These are phyloP conservation scores for Phytophthora ramorum DNA, from an alignment of 352 stramenopile genomes.

Conservation along the genomic window DNA sequence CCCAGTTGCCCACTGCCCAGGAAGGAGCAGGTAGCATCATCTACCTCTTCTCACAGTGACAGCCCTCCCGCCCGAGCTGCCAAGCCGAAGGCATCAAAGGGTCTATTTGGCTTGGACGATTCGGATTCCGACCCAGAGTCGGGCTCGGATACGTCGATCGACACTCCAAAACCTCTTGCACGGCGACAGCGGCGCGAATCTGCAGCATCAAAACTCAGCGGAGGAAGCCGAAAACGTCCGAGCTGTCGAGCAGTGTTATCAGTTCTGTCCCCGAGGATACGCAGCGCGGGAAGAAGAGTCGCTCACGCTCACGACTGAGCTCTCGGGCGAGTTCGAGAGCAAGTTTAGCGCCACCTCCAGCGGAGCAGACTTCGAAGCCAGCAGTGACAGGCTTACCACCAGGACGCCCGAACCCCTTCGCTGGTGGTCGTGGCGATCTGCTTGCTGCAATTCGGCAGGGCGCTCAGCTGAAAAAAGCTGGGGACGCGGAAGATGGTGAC, in stretches of 20 bases:
- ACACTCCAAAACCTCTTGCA: slow-evolving; percentile 30
- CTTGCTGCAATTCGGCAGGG: slow-evolving; percentile 82
- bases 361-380: slow-evolving; percentile 23
- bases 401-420: slow-evolving; percentile 71
- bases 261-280: slow-evolving; percentile 16
- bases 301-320: slow-evolving; percentile 36
- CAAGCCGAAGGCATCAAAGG: slow-evolving; percentile 38
- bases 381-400: slow-evolving; percentile 56
- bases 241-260: slow-evolving; percentile 37
- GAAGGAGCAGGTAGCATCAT: slow-evolving; percentile 16
- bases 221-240: slow-evolving; percentile 30
- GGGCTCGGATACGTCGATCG: slow-evolving; percentile 54
- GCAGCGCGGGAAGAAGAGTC: slow-evolving; percentile 31
- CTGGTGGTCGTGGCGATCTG: slow-evolving; percentile 70
- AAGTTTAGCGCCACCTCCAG: slow-evolving; percentile 35
- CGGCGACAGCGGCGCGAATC: slow-evolving; percentile 29
- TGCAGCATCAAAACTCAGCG: slow-evolving; percentile 29
- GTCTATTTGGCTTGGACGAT: slow-evolving; percentile 63
- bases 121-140: slow-evolving; percentile 61
- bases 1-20: slow-evolving; percentile 27
- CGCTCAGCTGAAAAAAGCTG: slow-evolving; percentile 57
- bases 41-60: slow-evolving; percentile 24
- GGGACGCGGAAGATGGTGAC: slow-evolving; percentile 3
- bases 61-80: slow-evolving; percentile 20
- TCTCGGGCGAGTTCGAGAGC: slow-evolving; percentile 46